These are phyloP conservation scores for Neospora caninum DNA, from an alignment of 169 alveolate species.

Conservation along the genomic window DNA sequence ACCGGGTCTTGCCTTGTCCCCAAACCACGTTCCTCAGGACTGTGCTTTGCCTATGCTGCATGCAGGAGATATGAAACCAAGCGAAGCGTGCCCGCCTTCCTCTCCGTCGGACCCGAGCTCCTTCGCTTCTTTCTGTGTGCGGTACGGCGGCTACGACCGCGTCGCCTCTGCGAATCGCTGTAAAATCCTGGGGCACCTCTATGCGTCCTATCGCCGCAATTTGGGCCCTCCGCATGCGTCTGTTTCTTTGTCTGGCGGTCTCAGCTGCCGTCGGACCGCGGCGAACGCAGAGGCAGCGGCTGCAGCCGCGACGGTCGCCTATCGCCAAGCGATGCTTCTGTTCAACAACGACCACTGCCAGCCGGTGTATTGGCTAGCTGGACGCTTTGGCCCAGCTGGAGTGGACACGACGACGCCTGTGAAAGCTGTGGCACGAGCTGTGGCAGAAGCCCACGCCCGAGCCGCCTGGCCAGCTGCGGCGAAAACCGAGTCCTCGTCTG, in stretches of 20 bases:
- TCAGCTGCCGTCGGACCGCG: background rate
- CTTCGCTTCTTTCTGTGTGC: background rate
- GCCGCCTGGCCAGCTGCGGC: too few relatives aligned
- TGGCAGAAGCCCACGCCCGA: background rate
- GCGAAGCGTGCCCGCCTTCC: too few relatives aligned
- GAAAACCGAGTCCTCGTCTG: too few relatives aligned
- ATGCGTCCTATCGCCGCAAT: constrained; percentile 13
- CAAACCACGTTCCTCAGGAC: too few relatives aligned
- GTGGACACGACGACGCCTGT: background rate
- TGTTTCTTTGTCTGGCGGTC: background rate
- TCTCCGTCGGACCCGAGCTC: too few relatives aligned
- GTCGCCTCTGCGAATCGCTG: background rate
- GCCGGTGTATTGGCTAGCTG: constrained; percentile 34
- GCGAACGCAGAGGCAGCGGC: background rate
- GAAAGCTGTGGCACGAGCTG: background rate
- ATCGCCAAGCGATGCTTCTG: constrained; percentile 12
- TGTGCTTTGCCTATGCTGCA: too few relatives aligned
- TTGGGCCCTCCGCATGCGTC: background rate
- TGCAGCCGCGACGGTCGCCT: constrained; percentile 14
- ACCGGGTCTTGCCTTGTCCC: too few relatives aligned
- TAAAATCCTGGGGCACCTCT: background rate
- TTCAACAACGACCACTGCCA: constrained; percentile 52
- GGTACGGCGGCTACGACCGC: background rate
- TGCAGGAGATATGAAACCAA: too few relatives aligned
- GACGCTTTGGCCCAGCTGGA: constrained; percentile 40